phyloP scores from a whole-genome alignment of 1,139 yeast species.

The Yamadazyma sp. region DNA sequence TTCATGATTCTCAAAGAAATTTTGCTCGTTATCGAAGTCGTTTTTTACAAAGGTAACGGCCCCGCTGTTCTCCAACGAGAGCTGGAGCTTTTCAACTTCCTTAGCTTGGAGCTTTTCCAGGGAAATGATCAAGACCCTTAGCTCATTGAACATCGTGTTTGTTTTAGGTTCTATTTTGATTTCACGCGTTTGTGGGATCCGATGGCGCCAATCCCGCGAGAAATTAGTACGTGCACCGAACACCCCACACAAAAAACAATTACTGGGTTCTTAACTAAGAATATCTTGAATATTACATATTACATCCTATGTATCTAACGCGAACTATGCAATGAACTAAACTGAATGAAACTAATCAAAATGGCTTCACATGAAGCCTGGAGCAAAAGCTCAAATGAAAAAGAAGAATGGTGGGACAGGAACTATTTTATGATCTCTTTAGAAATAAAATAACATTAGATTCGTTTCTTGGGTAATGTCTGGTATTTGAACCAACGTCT shows the following conservation, averaged over 20 bases:
- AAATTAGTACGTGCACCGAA: too few species aligned
- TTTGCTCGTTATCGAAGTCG: slow-evolving; percentile 22
- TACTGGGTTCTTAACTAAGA: too few species aligned
- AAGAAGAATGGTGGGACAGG: slow-evolving; percentile 1
- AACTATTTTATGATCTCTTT: neutral
- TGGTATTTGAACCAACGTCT: neutral
- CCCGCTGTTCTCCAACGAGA: slow-evolving; percentile 21
- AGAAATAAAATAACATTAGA: slow-evolving; percentile 2
- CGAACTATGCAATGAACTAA: slow-evolving; percentile 8
- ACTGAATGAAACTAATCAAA: neutral
- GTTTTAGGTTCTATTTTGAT: neutral
- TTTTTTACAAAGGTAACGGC: slow-evolving; percentile 25
- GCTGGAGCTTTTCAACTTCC: slow-evolving; percentile 21
- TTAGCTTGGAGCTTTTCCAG: slow-evolving; percentile 27
- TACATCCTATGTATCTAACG: neutral
- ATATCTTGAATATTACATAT: too few species aligned
- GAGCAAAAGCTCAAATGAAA: too few species aligned
- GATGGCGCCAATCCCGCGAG: too few species aligned
- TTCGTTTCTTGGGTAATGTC: slow-evolving; percentile 2
- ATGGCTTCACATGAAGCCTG: too few species aligned
- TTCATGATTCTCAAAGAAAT: slow-evolving; percentile 21
- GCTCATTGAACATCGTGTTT: slow-evolving; percentile 14
- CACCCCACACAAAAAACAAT: too few species aligned
- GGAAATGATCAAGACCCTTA: slow-evolving; percentile 33
- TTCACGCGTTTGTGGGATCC: slow-evolving; percentile 1